Conservation (phyloP, 352 stramenopile genomes). For the Phytophthora fragariae region DNA sequence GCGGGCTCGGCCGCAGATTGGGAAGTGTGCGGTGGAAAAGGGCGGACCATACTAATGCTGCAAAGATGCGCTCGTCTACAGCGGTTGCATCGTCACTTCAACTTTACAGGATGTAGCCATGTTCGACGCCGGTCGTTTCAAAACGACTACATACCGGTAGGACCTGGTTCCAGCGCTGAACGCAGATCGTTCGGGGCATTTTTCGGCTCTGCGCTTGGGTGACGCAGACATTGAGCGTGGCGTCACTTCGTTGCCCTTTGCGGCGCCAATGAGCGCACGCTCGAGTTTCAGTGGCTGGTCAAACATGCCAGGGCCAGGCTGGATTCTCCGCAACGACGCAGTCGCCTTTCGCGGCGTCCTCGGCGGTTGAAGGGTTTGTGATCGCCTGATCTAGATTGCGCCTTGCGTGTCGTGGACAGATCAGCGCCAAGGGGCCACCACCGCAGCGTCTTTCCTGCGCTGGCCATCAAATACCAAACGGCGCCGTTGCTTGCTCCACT, state of each 20-base stretch:
- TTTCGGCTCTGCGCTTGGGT: constrained; percentile 24
- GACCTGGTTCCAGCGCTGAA: constrained; percentile 13
- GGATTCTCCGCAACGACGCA: constrained; percentile 15
- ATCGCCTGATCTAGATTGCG: constrained; percentile 13
- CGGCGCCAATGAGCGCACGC: constrained; percentile 11
- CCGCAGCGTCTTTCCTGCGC: constrained; percentile 26
- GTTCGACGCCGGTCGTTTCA: constrained; percentile 15
- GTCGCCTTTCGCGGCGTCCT: constrained; percentile 27
- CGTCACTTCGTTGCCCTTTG: constrained; percentile 10
- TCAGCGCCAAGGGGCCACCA: constrained; percentile 7
- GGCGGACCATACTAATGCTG: constrained; percentile 17
- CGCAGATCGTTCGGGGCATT: constrained; percentile 35
- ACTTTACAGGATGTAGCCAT: constrained; percentile 1
- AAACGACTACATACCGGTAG: constrained; percentile 1
- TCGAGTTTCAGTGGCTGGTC: constrained; percentile 31
- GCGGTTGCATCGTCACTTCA: constrained; percentile 2
- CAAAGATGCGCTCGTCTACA: constrained; percentile 7
- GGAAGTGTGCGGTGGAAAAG: constrained; percentile 17
- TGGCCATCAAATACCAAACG: constrained; percentile 25
- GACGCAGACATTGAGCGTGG: constrained; percentile 7
- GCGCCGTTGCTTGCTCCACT: constrained; percentile 20
- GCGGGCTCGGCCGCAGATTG: too few species aligned
- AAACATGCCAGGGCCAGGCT: constrained; percentile 14
- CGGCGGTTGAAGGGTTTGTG: not conserved
- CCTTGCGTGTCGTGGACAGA: constrained; percentile 6